phyloP scores from a whole-genome alignment of 2,329 filamentous ascomycete species.

The Talaromyces piceae region DNA sequence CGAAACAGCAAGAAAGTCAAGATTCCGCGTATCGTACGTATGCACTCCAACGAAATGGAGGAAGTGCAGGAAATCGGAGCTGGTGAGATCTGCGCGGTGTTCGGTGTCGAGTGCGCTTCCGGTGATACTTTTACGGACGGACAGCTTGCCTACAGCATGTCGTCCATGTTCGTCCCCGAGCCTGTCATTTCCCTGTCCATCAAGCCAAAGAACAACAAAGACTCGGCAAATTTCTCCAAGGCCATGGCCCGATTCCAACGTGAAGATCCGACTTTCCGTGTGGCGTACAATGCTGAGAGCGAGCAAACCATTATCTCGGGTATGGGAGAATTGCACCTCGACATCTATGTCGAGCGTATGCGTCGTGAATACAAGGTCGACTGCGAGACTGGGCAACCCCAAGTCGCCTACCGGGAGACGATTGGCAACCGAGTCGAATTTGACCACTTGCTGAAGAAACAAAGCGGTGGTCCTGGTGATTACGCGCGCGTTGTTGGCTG shows the following conservation, averaged over 20 bases:
- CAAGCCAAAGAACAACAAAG: conserved; percentile 87
- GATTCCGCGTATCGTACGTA: conserved; percentile 92
- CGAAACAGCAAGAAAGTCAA: conserved; percentile 93
- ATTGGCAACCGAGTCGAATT: conserved; percentile 73
- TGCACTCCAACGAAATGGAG: conserved; percentile 99
- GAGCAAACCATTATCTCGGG: conserved; percentile 97
- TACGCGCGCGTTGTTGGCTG: conserved; percentile 87
- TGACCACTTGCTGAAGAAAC: conserved; percentile 90
- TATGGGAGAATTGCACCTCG: conserved; percentile 95
- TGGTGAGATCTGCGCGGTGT: conserved; percentile 97
- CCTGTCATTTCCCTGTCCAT: conserved; percentile 97
- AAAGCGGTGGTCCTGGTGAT: conserved; percentile 91
- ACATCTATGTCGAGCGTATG: conserved; percentile 96
- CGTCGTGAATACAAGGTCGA: conserved; percentile 95
- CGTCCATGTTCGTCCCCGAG: conserved; percentile 93
- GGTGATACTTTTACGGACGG: conserved; percentile 98
- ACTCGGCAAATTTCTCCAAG: conserved; percentile 92
- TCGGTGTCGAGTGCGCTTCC: conserved; percentile 94
- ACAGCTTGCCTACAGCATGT: conserved; percentile 86
- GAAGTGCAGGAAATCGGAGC: conserved; percentile 87
- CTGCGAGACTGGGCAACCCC: conserved; percentile 89
- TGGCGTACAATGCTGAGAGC: conserved; percentile 84
- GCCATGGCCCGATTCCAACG: conserved; percentile 98
- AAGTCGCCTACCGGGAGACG: conserved; percentile 95
- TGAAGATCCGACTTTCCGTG: conserved; percentile 94